These are phyloP conservation scores for Hemisphaericaspora xylanilytica DNA, from an alignment of 1,139 yeast species.

Conservation along the genomic window DNA sequence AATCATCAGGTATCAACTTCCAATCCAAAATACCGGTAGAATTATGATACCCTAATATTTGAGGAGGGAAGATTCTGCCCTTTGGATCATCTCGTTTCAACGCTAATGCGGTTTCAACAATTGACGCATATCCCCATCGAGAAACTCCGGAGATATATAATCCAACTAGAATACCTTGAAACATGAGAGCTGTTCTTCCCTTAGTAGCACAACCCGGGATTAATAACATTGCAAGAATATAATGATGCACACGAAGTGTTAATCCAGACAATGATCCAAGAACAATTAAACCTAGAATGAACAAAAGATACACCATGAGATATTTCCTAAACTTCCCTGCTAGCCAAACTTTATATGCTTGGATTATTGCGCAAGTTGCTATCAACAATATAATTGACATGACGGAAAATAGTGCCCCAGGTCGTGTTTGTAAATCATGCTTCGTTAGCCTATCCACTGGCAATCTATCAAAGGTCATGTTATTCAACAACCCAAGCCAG, in stretches of 20 bases:
- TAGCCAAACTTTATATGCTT: constrained; percentile 77
- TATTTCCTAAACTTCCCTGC: constrained; percentile 70
- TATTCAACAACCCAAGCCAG: constrained; percentile 84
- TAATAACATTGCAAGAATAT: constrained; percentile 72
- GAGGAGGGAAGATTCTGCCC: constrained; percentile 54
- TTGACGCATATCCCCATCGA: constrained; percentile 91
- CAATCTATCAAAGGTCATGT: constrained; percentile 80
- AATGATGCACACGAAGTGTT: constrained; percentile 83
- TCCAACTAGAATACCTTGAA: constrained; percentile 85
- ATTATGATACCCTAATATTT: constrained; percentile 32
- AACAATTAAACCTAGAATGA: constrained; percentile 45
- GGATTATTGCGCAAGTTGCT: constrained; percentile 57
- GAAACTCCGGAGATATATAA: constrained; percentile 81
- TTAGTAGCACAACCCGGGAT: constrained; percentile 87
- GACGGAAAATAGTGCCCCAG: constrained; percentile 75
- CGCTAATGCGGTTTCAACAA: constrained; percentile 72
- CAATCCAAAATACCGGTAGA: constrained; percentile 35
- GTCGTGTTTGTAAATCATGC: constrained; percentile 65
- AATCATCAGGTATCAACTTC: constrained; percentile 18
- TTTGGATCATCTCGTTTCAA: constrained; percentile 75
- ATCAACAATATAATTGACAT: constrained; percentile 46
- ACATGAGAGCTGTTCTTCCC: constrained; percentile 64
- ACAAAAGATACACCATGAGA: constrained; percentile 46
- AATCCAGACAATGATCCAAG: constrained; percentile 63
- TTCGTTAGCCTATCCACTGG: constrained; percentile 83